Evolutionary conservation across 1,284 basidiomycete species (phyloP).

Genomic region (Malassezia dermatis): DNA sequence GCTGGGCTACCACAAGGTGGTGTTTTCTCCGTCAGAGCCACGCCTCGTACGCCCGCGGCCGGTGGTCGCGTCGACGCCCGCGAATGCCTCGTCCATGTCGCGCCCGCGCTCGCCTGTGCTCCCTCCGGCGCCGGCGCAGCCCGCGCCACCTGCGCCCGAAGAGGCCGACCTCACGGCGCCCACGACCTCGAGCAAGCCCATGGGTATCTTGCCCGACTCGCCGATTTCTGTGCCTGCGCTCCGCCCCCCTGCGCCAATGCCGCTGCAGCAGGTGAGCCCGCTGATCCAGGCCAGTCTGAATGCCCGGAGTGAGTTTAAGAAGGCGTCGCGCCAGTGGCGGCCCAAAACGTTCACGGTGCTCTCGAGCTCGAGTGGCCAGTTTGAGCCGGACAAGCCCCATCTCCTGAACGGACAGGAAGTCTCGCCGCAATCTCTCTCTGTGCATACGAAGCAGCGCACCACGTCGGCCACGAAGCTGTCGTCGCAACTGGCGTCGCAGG

Average conservation of each 20-base stretch:
- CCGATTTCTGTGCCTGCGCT: slow-evolving; percentile 11
- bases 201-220: slow-evolving; percentile 12
- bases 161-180: background rate
- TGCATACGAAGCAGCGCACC: slow-evolving; percentile 27
- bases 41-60: slow-evolving; percentile 16
- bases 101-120: background rate
- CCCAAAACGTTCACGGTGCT: slow-evolving; percentile 46
- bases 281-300: slow-evolving; percentile 46
- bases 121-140: background rate
- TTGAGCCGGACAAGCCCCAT: slow-evolving; percentile 24
- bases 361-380: slow-evolving; percentile 25
- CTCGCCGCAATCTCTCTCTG: slow-evolving; percentile 18
- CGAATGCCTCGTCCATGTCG: background rate
- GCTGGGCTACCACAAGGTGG: slow-evolving; percentile 5
- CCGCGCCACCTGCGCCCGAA: background rate
- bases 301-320: slow-evolving; percentile 38
- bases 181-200: background rate
- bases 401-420: slow-evolving; percentile 33
- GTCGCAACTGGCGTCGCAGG: slow-evolving; percentile 9
- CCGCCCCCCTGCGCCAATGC: slow-evolving; percentile 26
- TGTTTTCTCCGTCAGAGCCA: slow-evolving; percentile 1
- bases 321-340: slow-evolving; percentile 33
- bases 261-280: slow-evolving; percentile 39
- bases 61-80: slow-evolving; percentile 7
- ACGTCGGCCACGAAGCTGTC: slow-evolving; percentile 25